Percentiles rank a stretch among this genome's conserved stretches.
Conservation (phyloP, 2,329 filamentous ascomycete species). For the Diaporthe amygdali region DNA sequence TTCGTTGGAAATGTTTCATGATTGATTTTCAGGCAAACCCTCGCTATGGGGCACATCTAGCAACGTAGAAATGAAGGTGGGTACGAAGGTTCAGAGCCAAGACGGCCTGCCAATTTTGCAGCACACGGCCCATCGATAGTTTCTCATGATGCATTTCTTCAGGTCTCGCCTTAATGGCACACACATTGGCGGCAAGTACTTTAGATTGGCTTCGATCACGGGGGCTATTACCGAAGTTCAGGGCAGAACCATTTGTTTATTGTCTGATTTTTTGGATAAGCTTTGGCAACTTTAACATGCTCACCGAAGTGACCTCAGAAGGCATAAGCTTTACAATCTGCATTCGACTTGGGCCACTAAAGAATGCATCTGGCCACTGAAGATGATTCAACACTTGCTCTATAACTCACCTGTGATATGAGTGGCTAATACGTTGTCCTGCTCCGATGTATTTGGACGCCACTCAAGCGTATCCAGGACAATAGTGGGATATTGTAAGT, state of each 20-base stretch:
- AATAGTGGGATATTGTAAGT: too few species aligned
- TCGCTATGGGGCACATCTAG: neutral
- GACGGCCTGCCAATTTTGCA: neutral
- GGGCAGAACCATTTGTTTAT: neutral
- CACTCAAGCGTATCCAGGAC: too few species aligned
- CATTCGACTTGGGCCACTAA: too few species aligned
- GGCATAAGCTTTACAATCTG: neutral
- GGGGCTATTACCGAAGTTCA: neutral
- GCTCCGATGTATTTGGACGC: too few species aligned
- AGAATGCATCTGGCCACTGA: too few species aligned
- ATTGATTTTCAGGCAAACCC: neutral
- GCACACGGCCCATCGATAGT: neutral
- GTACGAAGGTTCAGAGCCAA: slow-evolving; percentile 6
- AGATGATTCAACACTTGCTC: too few species aligned
- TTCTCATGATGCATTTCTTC: neutral
- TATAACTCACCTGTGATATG: too few species aligned
- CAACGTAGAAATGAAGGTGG: neutral
- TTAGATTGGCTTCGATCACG: neutral
- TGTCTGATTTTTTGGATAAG: neutral
- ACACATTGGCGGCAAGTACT: neutral
- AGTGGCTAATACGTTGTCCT: too few species aligned
- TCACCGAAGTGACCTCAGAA: too few species aligned
- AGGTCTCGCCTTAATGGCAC: neutral
- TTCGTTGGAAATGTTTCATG: neutral
- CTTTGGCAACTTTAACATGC: neutral